phyloP scores from a whole-genome alignment of 352 stramenopile species.

The Globisporangium viniferum region DNA sequence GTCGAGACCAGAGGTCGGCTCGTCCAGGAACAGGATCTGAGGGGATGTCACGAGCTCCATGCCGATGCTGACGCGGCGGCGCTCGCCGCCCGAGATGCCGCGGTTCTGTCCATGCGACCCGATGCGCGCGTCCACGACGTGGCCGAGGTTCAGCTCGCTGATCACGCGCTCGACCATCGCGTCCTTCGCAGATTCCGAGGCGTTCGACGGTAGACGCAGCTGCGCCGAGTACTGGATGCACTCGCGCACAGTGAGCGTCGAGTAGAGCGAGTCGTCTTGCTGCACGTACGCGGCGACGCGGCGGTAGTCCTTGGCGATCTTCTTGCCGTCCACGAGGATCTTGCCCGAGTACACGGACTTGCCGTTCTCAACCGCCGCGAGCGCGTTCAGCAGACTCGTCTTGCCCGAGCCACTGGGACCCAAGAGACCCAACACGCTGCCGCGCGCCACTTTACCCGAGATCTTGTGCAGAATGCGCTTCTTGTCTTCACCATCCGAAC shows the following conservation, averaged over 20 bases:
- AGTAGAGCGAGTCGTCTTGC: conserved; percentile 20
- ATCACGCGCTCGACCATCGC: no score
- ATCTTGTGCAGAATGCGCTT: conserved; percentile 64
- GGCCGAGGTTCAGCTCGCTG: no score
- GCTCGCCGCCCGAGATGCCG: conserved; percentile 82
- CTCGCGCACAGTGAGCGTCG: conserved; percentile 43
- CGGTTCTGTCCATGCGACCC: conserved; percentile 23
- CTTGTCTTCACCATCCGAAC: conserved; percentile 6
- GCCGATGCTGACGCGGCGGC: conserved; percentile 90
- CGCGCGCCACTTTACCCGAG: conserved; percentile 45
- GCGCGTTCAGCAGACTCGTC: conserved; percentile 77
- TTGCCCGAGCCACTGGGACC: conserved; percentile 81
- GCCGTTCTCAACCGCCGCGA: conserved; percentile 72
- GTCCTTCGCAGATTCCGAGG: no score
- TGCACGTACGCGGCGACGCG: conserved; percentile 54
- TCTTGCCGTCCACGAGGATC: conserved; percentile 51
- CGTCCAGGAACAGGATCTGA: conserved; percentile 88
- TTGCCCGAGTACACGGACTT: conserved; percentile 45
- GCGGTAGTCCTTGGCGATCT: conserved; percentile 23
- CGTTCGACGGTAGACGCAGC: no score
- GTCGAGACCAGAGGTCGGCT: conserved; percentile 93
- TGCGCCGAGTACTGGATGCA: no score
- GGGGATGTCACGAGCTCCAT: conserved; percentile 91
- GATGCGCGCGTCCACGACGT: no score
- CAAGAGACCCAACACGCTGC: conserved; percentile 66